phyloP scores from a whole-genome alignment of 2,329 filamentous ascomycete species.

The Drechslerella coelobrocha region DNA sequence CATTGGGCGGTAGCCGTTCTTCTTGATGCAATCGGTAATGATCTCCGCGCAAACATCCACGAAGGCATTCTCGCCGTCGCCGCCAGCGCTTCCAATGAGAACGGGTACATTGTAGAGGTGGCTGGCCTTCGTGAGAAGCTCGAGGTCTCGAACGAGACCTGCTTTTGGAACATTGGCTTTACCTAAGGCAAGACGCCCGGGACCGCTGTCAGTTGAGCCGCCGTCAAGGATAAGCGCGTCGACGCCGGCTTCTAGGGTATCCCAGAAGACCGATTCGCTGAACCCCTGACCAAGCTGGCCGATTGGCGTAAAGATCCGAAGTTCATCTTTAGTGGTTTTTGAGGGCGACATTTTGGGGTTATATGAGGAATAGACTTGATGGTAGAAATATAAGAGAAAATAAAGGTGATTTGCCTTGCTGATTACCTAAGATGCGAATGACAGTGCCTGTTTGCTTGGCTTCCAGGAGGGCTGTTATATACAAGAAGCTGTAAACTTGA shows the following conservation, averaged over 20 bases:
- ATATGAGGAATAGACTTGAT: background rate
- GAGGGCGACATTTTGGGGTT: slow-evolving; percentile 18
- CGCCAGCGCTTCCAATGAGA: slow-evolving; percentile 57
- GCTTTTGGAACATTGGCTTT: slow-evolving; percentile 45
- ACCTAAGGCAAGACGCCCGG: slow-evolving; percentile 60
- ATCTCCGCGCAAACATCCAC: slow-evolving; percentile 60
- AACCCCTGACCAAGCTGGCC: slow-evolving; percentile 55
- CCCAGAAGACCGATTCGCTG: slow-evolving; percentile 52
- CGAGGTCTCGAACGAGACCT: slow-evolving; percentile 48
- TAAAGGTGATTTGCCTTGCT: background rate
- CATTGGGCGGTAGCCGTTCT: slow-evolving; percentile 54
- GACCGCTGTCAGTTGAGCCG: slow-evolving; percentile 58
- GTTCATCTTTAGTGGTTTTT: slow-evolving; percentile 25
- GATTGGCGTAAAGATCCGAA: slow-evolving; percentile 54
- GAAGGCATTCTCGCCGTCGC: slow-evolving; percentile 62
- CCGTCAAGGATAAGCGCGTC: slow-evolving; percentile 57
- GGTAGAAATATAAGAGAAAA: background rate
- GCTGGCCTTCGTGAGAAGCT: slow-evolving; percentile 46
- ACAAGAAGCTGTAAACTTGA: no score
- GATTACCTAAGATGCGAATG: background rate
- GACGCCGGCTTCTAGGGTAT: slow-evolving; percentile 49
- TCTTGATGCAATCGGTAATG: slow-evolving; percentile 57
- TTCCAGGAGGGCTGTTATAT: no score
- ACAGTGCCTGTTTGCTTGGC: no score
- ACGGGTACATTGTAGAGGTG: slow-evolving; percentile 49